Percentiles rank a stretch among this genome's conserved stretches.
Evolutionary conservation across 768 basidiomycete species (phyloP).

Genomic region (Lactarius tabidus): DNA sequence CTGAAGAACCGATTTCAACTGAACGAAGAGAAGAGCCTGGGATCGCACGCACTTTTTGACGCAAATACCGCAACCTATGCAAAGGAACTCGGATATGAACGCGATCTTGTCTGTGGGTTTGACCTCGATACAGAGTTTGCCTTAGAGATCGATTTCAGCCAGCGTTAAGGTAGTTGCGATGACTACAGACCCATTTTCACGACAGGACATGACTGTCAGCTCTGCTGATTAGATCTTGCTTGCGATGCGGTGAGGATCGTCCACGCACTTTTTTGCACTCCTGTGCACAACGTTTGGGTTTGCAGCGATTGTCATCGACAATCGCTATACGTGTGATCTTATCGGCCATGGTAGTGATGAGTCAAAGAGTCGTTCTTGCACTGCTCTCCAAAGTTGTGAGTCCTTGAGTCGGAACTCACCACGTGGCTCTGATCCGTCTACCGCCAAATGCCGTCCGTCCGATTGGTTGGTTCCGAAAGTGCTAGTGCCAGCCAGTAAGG

Average conservation of each 20-base stretch:
- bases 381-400: not conserved
- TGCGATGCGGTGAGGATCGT: slow-evolving; percentile 15
- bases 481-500: no score
- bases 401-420: not conserved
- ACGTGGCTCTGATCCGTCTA: not conserved
- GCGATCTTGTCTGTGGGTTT: slow-evolving; percentile 95
- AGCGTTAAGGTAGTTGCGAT: slow-evolving; percentile 1
- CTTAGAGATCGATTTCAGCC: slow-evolving; percentile 37
- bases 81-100: slow-evolving; percentile 97
- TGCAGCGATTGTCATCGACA: slow-evolving; percentile 87
- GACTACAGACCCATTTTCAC: slow-evolving; percentile 84
- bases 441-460: slow-evolving; percentile 5
- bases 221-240: slow-evolving; percentile 20
- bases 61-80: slow-evolving; percentile 99
- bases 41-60: slow-evolving; percentile 82
- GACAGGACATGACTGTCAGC: slow-evolving; percentile 81
- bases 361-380: not conserved
- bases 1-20: slow-evolving; percentile 39
- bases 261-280: slow-evolving; percentile 90
- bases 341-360: slow-evolving; percentile 60
- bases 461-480: slow-evolving; percentile 22
- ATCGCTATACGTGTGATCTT: slow-evolving; percentile 99
- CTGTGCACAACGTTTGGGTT: slow-evolving; percentile 94
- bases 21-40: not conserved
- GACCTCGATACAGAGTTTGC: slow-evolving; percentile 98